Evolutionary conservation across 177 flowering plant genomes (phyloP).

Genomic region (Telopea speciosissima): DNA sequence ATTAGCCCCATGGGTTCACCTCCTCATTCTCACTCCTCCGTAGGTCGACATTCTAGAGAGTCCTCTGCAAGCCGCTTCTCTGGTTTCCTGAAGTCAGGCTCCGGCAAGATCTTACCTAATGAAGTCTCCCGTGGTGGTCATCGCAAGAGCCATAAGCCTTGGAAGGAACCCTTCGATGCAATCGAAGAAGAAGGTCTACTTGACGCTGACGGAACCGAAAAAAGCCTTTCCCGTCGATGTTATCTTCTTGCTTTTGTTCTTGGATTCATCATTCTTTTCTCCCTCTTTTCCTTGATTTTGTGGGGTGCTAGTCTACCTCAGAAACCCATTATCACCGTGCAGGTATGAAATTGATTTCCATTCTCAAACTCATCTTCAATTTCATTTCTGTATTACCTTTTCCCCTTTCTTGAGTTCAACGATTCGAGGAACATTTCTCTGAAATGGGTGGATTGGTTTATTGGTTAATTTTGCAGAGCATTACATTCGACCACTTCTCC

Average conservation of each 20-base stretch:
- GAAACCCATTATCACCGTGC: constrained; percentile 63
- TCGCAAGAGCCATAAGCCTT: constrained; percentile 37
- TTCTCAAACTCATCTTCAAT: neutral
- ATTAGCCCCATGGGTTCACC: constrained; percentile 81
- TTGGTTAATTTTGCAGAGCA: constrained; percentile 44
- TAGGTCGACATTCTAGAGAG: constrained; percentile 85
- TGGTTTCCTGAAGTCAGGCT: constrained; percentile 65
- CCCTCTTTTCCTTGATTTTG: constrained; percentile 60
- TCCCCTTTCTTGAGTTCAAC: neutral
- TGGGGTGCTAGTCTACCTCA: constrained; percentile 75
- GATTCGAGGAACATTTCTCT: neutral
- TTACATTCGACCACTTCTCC: constrained; percentile 52
- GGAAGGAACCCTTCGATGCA: constrained; percentile 48
- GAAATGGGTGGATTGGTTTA: constrained; percentile 1
- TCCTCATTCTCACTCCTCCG: constrained; percentile 76
- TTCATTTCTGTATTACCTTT: neutral
- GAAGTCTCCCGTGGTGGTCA: constrained; percentile 28
- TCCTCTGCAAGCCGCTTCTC: constrained; percentile 78
- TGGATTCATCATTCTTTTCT: constrained; percentile 59
- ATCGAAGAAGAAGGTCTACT: constrained; percentile 84
- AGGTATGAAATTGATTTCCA: constrained; percentile 26
- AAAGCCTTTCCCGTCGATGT: constrained; percentile 46
- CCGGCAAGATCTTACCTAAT: constrained; percentile 57
- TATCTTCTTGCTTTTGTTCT: constrained; percentile 56
- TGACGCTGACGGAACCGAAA: constrained; percentile 41